Evolutionary conservation across 148 eudicot genomes (phyloP).

Genomic region (Chenopodium formosanum): DNA sequence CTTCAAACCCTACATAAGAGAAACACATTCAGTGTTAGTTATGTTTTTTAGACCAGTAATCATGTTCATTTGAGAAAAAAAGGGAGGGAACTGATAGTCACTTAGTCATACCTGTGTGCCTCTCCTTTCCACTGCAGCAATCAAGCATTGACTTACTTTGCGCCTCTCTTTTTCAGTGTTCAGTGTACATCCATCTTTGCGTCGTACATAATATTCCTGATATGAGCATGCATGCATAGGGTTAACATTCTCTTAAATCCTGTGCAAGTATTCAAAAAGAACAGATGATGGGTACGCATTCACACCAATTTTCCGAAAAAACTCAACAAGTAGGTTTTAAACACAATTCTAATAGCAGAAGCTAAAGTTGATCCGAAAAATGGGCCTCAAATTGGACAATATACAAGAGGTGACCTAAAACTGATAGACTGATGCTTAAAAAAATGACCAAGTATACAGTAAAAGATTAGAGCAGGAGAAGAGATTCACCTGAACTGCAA

Average conservation of each 20-base stretch:
- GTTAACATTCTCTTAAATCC: background rate
- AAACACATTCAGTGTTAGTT: background rate
- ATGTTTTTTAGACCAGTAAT: background rate
- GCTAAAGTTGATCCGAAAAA: no score
- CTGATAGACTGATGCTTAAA: background rate
- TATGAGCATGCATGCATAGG: background rate
- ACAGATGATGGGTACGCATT: background rate
- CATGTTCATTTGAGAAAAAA: background rate
- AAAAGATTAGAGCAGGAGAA: background rate
- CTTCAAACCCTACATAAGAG: constrained; percentile 55
- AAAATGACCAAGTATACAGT: background rate
- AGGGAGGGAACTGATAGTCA: no score
- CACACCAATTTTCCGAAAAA: no score
- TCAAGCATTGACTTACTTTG: constrained; percentile 53
- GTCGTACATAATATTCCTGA: constrained; percentile 81
- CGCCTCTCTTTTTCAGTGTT: constrained; percentile 54
- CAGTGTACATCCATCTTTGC: constrained; percentile 55
- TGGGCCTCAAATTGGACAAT: no score
- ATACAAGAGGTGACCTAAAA: background rate
- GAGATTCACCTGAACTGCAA: constrained; percentile 58
- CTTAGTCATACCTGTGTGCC: constrained; percentile 51
- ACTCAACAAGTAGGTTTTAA: no score
- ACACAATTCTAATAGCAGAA: no score
- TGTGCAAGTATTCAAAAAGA: no score
- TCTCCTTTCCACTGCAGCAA: constrained; percentile 78